These are phyloP conservation scores for Acanthamoeba culbertsoni DNA, from an alignment of 208 protist genomes.

Conservation along the genomic window DNA sequence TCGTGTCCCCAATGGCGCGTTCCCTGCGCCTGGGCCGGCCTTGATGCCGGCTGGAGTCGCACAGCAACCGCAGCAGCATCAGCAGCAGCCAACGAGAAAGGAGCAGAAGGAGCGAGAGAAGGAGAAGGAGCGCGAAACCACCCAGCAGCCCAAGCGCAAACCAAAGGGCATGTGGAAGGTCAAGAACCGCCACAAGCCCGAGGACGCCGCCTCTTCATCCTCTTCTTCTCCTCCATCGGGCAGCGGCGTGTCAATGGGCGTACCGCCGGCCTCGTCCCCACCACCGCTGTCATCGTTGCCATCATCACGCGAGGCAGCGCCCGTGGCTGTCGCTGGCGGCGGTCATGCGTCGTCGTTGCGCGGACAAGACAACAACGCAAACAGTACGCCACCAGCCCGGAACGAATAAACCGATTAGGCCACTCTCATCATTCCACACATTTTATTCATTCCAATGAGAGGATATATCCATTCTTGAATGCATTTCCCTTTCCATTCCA, in stretches of 20 bases:
- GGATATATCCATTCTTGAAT: neutral
- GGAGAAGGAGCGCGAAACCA: neutral
- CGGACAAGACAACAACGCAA: neutral
- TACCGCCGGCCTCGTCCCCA: neutral
- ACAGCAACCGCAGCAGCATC: neutral
- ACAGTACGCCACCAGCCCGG: neutral
- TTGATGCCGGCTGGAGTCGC: too few species aligned
- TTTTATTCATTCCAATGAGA: neutral
- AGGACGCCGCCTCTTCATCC: neutral
- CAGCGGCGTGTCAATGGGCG: neutral
- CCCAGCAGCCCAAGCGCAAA: neutral
- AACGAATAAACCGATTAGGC: neutral
- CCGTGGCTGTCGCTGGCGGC: too few species aligned
- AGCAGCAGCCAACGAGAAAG: neutral
- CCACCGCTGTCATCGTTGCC: neutral
- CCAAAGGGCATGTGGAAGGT: constrained; percentile 39
- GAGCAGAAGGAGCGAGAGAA: neutral
- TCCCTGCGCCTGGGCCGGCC: too few species aligned
- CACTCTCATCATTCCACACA: neutral
- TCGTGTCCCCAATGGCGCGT: too few species aligned
- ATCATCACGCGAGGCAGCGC: too few species aligned
- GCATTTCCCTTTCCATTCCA: neutral
- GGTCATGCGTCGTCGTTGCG: too few species aligned
- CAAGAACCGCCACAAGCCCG: neutral
- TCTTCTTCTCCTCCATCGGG: neutral